Conservation (phyloP, 176 grass and related monocot genomes). For the Oropetium thomaeum region DNA sequence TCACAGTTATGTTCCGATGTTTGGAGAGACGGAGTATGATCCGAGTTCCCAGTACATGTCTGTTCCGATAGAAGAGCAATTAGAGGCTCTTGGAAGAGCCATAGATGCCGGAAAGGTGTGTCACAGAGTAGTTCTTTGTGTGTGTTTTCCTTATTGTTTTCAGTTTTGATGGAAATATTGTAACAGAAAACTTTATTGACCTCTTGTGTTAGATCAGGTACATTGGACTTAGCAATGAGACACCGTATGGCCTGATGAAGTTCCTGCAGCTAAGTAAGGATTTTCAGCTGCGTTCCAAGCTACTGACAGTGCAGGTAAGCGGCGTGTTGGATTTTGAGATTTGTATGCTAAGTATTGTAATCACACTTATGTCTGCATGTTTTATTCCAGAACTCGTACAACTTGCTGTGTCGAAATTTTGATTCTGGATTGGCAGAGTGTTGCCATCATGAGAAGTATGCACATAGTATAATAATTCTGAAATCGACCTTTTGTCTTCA, state of each 20-base stretch:
- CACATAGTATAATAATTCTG: not conserved
- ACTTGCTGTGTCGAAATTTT: conserved; percentile 81
- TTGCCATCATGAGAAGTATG: conserved; percentile 85
- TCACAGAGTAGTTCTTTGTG: too few species aligned
- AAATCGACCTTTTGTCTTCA: not conserved
- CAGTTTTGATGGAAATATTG: not conserved
- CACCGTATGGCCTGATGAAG: conserved; percentile 89
- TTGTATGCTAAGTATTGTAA: not conserved
- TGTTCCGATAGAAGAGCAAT: conserved; percentile 72
- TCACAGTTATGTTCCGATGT: conserved; percentile 86
- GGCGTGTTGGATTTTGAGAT: not conserved
- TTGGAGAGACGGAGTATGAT: conserved; percentile 88
- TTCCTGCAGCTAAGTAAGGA: conserved; percentile 54
- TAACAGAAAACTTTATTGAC: not conserved
- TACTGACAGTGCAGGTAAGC: conserved; percentile 74
- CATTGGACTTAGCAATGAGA: conserved; percentile 89
- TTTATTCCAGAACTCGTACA: conserved; percentile 74
- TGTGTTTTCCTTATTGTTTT: too few species aligned
- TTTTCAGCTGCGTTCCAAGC: conserved; percentile 47
- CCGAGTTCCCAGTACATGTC: conserved; percentile 51
- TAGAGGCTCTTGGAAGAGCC: conserved; percentile 70
- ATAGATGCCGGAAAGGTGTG: conserved; percentile 74
- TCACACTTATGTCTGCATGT: not conserved
- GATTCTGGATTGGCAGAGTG: conserved; percentile 86
- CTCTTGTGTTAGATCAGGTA: conserved; percentile 72